Percentiles rank a stretch among this genome's conserved stretches.
Evolutionary conservation across 2,329 filamentous ascomycete species (phyloP).

Genomic region (Lachnum nothofagi): DNA sequence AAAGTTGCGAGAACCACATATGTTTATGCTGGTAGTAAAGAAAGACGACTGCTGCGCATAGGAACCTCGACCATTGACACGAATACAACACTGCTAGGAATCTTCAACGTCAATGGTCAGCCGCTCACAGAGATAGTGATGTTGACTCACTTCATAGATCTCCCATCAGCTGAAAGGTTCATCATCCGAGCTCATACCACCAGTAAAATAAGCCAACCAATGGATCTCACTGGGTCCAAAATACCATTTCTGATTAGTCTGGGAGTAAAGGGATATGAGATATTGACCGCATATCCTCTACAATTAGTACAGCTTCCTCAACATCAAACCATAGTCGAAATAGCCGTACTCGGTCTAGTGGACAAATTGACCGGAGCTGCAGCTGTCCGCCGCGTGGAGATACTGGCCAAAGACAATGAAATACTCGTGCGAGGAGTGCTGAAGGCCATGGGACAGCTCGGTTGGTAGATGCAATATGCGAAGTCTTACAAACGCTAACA

Average conservation of each 20-base stretch:
- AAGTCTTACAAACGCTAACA: background rate
- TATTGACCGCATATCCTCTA: slow-evolving; percentile 11
- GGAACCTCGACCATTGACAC: slow-evolving; percentile 7
- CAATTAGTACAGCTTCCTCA: background rate
- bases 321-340: background rate
- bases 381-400: background rate
- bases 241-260: background rate
- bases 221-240: background rate
- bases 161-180: background rate
- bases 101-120: slow-evolving; percentile 9
- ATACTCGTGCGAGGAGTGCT: background rate
- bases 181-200: slow-evolving; percentile 6
- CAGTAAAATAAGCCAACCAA: background rate
- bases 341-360: slow-evolving; percentile 7
- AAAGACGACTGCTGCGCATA: slow-evolving; percentile 7
- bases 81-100: slow-evolving; percentile 2
- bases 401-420: background rate
- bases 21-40: slow-evolving; percentile 7
- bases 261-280: slow-evolving; percentile 6
- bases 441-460: slow-evolving; percentile 4
- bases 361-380: slow-evolving; percentile 12
- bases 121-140: slow-evolving; percentile 1
- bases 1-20: slow-evolving; percentile 30
- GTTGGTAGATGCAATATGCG: background rate
- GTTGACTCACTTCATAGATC: slow-evolving; percentile 2